Evolutionary conservation across 768 basidiomycete species (phyloP).

Genomic region (Sarcodon aspratus): DNA sequence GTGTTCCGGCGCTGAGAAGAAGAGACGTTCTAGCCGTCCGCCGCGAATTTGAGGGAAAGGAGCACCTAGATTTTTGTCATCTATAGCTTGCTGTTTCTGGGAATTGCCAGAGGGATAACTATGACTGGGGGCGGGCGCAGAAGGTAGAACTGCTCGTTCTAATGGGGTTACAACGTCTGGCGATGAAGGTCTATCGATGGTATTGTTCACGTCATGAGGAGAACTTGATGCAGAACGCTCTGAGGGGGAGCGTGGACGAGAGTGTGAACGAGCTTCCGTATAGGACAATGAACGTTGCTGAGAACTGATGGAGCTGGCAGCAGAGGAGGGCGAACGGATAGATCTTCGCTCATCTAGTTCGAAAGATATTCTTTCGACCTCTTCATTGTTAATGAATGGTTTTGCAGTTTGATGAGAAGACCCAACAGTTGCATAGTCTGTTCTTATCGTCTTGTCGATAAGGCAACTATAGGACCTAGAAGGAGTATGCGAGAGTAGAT

Average conservation of each 20-base stretch:
- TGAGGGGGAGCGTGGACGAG: neutral
- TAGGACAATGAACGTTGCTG: neutral
- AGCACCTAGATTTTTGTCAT: constrained; percentile 23
- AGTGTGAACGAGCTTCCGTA: neutral
- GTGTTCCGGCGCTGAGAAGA: constrained; percentile 74
- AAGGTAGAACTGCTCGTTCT: neutral
- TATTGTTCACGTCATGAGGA: neutral
- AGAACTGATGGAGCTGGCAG: neutral
- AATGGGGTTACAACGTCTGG: neutral
- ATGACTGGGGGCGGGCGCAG: constrained; percentile 1
- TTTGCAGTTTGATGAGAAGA: constrained; percentile 22
- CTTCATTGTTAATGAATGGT: constrained; percentile 42
- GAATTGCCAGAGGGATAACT: neutral
- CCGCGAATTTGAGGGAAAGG: constrained; percentile 83
- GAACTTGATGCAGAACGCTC: neutral
- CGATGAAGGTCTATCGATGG: neutral
- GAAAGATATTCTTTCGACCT: constrained; percentile 48
- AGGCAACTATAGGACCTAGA: constrained; percentile 1
- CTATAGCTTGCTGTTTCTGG: neutral
- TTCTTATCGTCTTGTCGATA: constrained; percentile 37
- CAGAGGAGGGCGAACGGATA: constrained; percentile 21
- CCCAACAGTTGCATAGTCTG: constrained; percentile 42
- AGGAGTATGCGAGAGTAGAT: constrained; percentile 2
- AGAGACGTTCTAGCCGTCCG: constrained; percentile 63
- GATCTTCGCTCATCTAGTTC: constrained; percentile 61